phyloP scores from a whole-genome alignment of 1,284 basidiomycete genomes.

The Neonothopanus nambi region DNA sequence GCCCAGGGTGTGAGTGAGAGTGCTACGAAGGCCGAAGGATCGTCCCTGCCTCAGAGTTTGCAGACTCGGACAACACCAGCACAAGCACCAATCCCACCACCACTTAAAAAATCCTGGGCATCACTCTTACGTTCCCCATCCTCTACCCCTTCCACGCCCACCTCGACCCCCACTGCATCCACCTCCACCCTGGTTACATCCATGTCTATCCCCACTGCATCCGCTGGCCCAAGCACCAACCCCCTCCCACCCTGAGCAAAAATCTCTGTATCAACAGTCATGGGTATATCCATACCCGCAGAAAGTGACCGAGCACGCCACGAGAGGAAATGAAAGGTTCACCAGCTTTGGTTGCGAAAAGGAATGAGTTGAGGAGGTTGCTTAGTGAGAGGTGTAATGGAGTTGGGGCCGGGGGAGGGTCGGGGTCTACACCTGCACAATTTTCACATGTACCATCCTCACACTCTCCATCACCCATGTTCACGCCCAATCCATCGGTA shows the following conservation, averaged over 20 bases:
- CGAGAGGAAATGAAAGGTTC: conserved; percentile 23
- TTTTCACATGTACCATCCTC: too few relatives aligned
- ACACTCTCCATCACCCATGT: too few relatives aligned
- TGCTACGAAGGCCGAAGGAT: conserved; percentile 10
- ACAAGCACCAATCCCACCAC: conserved; percentile 20
- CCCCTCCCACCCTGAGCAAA: background rate
- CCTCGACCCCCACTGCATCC: conserved; percentile 33
- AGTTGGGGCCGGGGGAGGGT: too few relatives aligned
- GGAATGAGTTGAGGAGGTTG: conserved; percentile 48
- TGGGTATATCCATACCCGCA: conserved; percentile 69
- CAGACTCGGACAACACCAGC: conserved; percentile 9
- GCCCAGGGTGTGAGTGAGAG: conserved; percentile 9
- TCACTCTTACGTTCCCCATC: conserved; percentile 63
- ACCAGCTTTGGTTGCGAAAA: conserved; percentile 39
- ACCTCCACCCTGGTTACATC: too few relatives aligned
- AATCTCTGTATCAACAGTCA: conserved; percentile 59
- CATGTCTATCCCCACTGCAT: conserved; percentile 29
- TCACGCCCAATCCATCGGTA: too few relatives aligned
- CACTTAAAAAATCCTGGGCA: conserved; percentile 31
- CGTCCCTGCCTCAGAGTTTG: background rate
- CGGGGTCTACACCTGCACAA: too few relatives aligned
- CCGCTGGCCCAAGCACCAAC: conserved; percentile 28
- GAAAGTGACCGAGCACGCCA: conserved; percentile 15
- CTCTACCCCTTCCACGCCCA: conserved; percentile 68
- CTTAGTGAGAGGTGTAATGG: conserved; percentile 30